Evolutionary conservation across 768 basidiomycete genomes (phyloP), one percentile per base, ranked within the genome.

Genomic region (Grammothele lineata): DNA sequence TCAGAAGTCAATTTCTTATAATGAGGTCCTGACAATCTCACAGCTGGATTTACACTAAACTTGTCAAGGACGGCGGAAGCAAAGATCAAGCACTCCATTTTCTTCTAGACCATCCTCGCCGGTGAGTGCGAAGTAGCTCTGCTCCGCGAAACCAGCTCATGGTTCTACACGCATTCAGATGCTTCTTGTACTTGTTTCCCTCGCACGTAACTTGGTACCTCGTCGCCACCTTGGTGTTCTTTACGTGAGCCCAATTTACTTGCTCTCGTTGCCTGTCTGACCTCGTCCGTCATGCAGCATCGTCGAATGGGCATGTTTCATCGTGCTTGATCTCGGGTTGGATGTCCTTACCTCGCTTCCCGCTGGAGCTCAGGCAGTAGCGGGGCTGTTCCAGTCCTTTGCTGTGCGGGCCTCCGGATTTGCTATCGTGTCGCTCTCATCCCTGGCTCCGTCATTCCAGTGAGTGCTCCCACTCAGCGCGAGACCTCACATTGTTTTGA

Each of bases 141-240:
- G 1, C 24, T 50, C 18, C n/a, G 1, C 27, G n/a, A 26, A 3
- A 7, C 32, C 18, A 17, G 30, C 22, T 43, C 40, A 22, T 33
- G 5, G 14, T n/a, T 18, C 15, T 11, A 6, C n/a, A n/a, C n/a
- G n/a, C n/a, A n/a, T n/a, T 22, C 36, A 78, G 78, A 50, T 80
- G 84, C 57, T 87, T 81, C 56, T 58, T 85, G 19, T 87, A 85
- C 61, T 63, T 87, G 63, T 87, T 88, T 54, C 85, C 84, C 0
- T 77, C 80, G 24, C 84, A 85, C 48, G 85, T 87, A 57, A 87
- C 85, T 3, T 85, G 85, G 82, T 85, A 85, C 50, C 67, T 89
- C 7, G 56, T 80, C 1, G 70, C 81, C 9, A 72, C 75, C 37
- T 68, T 87, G 32, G 53, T 78, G 8, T 37, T 66, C 5, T 73